Conservation (phyloP, 2,329 filamentous ascomycete species). For the Alternaria sp. region DNA sequence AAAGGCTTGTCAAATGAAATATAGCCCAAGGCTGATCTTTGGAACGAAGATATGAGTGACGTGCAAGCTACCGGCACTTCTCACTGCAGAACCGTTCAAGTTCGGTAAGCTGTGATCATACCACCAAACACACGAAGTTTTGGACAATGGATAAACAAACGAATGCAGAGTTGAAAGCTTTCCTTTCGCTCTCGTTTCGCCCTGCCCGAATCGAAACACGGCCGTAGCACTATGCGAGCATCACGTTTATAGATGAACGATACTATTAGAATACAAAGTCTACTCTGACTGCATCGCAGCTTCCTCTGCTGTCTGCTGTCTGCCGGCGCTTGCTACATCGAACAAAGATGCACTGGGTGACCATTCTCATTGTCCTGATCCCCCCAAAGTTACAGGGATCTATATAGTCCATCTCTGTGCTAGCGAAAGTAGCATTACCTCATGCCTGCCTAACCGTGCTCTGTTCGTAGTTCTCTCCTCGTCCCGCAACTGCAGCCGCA, state of each 20-base stretch:
- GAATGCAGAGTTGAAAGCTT: neutral
- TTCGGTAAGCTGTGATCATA: neutral
- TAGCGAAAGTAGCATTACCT: slow-evolving; percentile 50
- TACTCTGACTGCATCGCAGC: neutral
- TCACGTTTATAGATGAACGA: slow-evolving; percentile 9
- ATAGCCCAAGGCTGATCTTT: neutral
- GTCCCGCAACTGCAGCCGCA: slow-evolving; percentile 28
- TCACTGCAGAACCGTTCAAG: neutral
- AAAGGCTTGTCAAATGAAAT: neutral
- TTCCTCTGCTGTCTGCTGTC: neutral
- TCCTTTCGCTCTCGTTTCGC: neutral
- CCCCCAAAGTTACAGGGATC: slow-evolving; percentile 24
- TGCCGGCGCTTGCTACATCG: neutral
- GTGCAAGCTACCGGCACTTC: neutral
- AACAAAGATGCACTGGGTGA: slow-evolving; percentile 6
- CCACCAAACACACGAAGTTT: neutral
- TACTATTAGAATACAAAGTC: slow-evolving; percentile 2
- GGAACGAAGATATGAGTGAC: neutral
- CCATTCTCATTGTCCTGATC: slow-evolving; percentile 12
- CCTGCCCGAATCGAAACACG: neutral
- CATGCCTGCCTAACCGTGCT: slow-evolving; percentile 46
- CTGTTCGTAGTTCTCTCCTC: slow-evolving; percentile 35
- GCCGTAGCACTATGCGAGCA: neutral
- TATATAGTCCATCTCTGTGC: slow-evolving; percentile 33
- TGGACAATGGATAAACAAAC: neutral